These are phyloP conservation scores for Aegilops speltoides DNA, from an alignment of 176 grass and related monocot species.

Conservation along the genomic window DNA sequence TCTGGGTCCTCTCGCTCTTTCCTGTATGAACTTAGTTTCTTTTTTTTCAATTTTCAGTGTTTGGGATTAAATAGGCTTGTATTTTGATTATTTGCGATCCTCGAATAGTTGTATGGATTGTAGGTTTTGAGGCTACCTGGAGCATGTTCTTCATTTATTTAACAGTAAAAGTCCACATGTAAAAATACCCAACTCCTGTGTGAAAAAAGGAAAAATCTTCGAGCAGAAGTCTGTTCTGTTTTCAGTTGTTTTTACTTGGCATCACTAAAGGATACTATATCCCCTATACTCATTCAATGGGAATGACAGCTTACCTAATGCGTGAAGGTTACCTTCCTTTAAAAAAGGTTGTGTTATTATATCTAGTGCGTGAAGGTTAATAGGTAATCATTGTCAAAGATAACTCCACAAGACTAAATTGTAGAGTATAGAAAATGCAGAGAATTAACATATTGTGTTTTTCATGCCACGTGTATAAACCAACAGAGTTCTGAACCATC, in stretches of 20 bases:
- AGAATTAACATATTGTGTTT: not conserved
- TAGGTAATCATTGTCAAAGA: not conserved
- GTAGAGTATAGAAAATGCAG: not conserved
- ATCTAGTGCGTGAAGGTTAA: not conserved
- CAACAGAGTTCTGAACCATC: not conserved
- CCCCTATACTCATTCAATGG: not conserved
- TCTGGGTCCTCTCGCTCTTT: not conserved
- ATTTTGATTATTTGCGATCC: not conserved
- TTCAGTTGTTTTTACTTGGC: not conserved
- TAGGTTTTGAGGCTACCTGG: not conserved
- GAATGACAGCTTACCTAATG: not conserved
- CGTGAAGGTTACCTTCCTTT: not conserved
- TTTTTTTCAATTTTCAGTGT: not conserved
- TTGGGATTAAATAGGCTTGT: not conserved
- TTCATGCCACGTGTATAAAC: not conserved
- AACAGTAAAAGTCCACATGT: not conserved
- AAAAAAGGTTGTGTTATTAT: not conserved
- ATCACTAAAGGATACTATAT: not conserved
- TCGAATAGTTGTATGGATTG: not conserved
- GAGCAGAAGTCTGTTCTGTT: not conserved
- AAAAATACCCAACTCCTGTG: not conserved
- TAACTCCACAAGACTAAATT: not conserved
- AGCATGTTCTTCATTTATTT: not conserved
- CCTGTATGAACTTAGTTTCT: not conserved
- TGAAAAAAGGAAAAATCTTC: not conserved